Evolutionary conservation across 768 basidiomycete species (phyloP), one percentile per base, ranked within the genome.

Genomic region (Cystobasidium onofrii): DNA sequence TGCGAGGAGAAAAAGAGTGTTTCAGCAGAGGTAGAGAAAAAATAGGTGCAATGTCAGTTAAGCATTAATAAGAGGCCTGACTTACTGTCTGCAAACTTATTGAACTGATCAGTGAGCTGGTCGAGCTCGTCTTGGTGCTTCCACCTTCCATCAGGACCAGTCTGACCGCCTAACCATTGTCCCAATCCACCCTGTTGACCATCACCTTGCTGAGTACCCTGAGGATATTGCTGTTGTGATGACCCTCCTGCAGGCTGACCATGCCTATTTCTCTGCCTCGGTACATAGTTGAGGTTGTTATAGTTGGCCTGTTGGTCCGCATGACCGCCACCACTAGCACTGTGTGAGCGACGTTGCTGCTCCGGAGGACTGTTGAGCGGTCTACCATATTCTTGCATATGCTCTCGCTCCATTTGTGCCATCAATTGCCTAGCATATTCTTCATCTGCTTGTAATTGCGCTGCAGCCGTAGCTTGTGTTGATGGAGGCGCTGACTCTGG

Each of bases 361-460:
- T 67, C 43, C 25, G 54, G 69, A 7, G 54, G 4, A 20, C 25
- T 60, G 29, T 52, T 44, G 7, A 71, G 55, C 18, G 69, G 69
- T 71, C 69, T 29, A 10, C 69, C 69, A 44, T 71, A 71, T 36
- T 36, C 69, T 55, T 43, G 29, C 55, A 41, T 36, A 43, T 71
- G 69, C 61, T 71, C 69, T 3, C 55, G 52, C 69, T 71, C 69
- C 69, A 71, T 71, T 34, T 71, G 69, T 9, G 55, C 52, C 69
- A 71, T 71, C 10, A 71, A 39, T 36, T 71, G 50, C 20, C 69
- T 46, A 7, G 69, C 69, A 55, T 71, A 71, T 41, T 52, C 69
- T 39, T 71, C 69, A 55, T 71, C 69, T 20, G 69, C 33, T 23
- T 34, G 36, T 15, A 71, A 4, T 52, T 71, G 69, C 1, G 69